A percentile compares a stretch with the other conserved stretches of the same genome.
These are phyloP conservation scores for Trichopus zeylanicus DNA, from an alignment of 116 monocot species.

Conservation along the genomic window DNA sequence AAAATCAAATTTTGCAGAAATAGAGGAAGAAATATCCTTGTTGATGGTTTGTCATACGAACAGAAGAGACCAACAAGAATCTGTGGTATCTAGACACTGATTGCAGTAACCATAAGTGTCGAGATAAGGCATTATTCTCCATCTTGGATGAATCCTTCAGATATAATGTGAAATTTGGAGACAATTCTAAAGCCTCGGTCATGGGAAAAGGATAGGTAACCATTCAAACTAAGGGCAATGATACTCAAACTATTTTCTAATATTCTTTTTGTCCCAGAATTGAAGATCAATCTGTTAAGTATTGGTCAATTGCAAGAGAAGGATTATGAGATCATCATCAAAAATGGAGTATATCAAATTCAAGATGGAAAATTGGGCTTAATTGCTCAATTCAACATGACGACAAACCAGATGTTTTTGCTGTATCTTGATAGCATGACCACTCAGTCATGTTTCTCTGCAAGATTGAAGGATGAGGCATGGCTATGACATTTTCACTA, in stretches of 20 bases:
- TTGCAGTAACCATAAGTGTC: slow-evolving; percentile 2
- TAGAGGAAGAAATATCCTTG: not conserved
- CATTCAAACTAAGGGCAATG: not conserved
- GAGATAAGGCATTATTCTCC: not conserved
- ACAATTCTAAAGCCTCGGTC: not conserved
- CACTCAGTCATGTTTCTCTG: not conserved
- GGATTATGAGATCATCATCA: not conserved
- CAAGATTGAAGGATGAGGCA: not conserved
- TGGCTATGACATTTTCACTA: not conserved
- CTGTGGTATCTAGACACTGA: not conserved
- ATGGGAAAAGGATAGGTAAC: not conserved
- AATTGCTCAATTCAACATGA: not conserved
- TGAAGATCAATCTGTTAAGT: not conserved
- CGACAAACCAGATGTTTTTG: not conserved
- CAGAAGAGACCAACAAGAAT: not conserved
- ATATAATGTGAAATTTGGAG: not conserved
- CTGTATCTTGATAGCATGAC: not conserved
- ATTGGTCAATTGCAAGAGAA: not conserved
- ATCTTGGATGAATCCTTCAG: not conserved
- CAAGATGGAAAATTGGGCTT: not conserved
- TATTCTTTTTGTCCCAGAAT: not conserved
- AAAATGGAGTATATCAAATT: not conserved
- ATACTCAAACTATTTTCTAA: not conserved
- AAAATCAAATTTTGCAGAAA: not conserved
- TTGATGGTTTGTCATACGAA: not conserved